These are phyloP conservation scores for Phytophthora tentaculata DNA, from an alignment of 352 stramenopile genomes.

Conservation along the genomic window DNA sequence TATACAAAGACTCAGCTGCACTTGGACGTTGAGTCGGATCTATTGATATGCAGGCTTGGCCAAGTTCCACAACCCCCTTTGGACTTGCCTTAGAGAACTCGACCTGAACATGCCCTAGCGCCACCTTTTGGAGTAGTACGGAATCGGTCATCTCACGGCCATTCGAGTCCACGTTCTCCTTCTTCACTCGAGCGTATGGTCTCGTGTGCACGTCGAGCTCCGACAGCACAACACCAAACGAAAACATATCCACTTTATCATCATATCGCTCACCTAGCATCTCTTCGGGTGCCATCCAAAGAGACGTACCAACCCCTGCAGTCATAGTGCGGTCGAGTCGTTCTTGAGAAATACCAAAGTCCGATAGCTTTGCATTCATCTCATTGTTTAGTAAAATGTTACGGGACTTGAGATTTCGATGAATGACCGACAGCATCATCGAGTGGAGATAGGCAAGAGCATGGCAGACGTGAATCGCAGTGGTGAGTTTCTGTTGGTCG, in stretches of 20 bases:
- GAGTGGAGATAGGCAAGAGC: slow-evolving; percentile 47
- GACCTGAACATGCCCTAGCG: slow-evolving; percentile 33
- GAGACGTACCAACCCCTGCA: slow-evolving; percentile 51
- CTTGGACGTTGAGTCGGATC: slow-evolving; percentile 38
- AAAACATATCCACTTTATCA: slow-evolving; percentile 65
- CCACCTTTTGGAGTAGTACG: slow-evolving; percentile 39
- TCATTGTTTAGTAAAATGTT: slow-evolving; percentile 59
- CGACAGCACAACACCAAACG: slow-evolving; percentile 62
- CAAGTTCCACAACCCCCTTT: slow-evolving; percentile 21
- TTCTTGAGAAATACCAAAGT: slow-evolving; percentile 59
- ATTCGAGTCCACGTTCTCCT: slow-evolving; percentile 13
- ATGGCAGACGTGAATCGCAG: slow-evolving; percentile 42
- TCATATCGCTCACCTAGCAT: slow-evolving; percentile 63
- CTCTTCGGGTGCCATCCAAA: slow-evolving; percentile 66
- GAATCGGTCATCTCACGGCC: slow-evolving; percentile 25
- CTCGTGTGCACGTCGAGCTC: slow-evolving; percentile 50
- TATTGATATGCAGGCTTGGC: slow-evolving; percentile 32
- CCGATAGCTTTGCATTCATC: slow-evolving; percentile 60
- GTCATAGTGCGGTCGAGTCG: slow-evolving; percentile 41
- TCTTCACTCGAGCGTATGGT: slow-evolving; percentile 28
- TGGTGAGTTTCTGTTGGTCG: slow-evolving; percentile 26
- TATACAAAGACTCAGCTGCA: slow-evolving; percentile 36
- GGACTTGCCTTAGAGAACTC: slow-evolving; percentile 27
- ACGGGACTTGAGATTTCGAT: slow-evolving; percentile 41
- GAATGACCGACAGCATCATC: slow-evolving; percentile 23